Percentiles rank a stretch among this genome's conserved stretches.
Evolutionary conservation across 2,329 filamentous ascomycete genomes (phyloP).

Genomic region (Zymoseptoria crescenta): DNA sequence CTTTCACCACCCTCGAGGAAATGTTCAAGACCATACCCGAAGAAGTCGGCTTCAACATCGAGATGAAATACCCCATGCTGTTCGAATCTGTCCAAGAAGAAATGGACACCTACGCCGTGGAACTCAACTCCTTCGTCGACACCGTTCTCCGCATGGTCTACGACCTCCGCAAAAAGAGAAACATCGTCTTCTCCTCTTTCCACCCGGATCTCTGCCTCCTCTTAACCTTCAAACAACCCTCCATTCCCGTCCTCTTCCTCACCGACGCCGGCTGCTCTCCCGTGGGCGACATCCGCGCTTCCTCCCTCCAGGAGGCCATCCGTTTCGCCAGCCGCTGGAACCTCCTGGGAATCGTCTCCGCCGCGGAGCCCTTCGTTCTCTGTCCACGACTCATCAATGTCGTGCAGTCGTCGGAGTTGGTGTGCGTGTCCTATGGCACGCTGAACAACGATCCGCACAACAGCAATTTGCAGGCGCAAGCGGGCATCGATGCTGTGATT

Average conservation of each 20-base stretch:
- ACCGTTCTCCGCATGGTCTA: conserved; percentile 87
- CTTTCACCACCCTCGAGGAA: conserved; percentile 90
- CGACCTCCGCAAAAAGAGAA: conserved; percentile 69
- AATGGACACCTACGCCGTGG: conserved; percentile 93
- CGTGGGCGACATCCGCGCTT: conserved; percentile 83
- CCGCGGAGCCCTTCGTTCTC: conserved; percentile 80
- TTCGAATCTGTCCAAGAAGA: conserved; percentile 91
- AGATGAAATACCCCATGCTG: conserved; percentile 99
- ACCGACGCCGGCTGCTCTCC: conserved; percentile 76
- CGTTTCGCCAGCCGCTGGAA: conserved; percentile 95
- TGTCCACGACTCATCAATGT: conserved; percentile 83
- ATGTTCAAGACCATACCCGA: conserved; percentile 79
- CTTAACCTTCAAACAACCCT: conserved; percentile 93
- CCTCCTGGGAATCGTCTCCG: conserved; percentile 78
- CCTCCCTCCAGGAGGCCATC: conserved; percentile 88
- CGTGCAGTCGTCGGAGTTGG: conserved; percentile 86
- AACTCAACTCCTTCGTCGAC: conserved; percentile 94
- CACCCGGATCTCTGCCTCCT: conserved; percentile 95
- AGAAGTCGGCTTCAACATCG: conserved; percentile 90
- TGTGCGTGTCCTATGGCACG: conserved; percentile 90
- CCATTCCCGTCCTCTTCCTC: conserved; percentile 89
- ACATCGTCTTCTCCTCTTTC: conserved; percentile 95
- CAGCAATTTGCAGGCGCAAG: conserved; percentile 84
- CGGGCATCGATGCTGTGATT: conserved; percentile 96
- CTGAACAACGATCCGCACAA: conserved; percentile 81